Evolutionary conservation across 2,329 filamentous ascomycete genomes (phyloP), one percentile per base, ranked within the genome.

Genomic region (Diaporthe australafricana): DNA sequence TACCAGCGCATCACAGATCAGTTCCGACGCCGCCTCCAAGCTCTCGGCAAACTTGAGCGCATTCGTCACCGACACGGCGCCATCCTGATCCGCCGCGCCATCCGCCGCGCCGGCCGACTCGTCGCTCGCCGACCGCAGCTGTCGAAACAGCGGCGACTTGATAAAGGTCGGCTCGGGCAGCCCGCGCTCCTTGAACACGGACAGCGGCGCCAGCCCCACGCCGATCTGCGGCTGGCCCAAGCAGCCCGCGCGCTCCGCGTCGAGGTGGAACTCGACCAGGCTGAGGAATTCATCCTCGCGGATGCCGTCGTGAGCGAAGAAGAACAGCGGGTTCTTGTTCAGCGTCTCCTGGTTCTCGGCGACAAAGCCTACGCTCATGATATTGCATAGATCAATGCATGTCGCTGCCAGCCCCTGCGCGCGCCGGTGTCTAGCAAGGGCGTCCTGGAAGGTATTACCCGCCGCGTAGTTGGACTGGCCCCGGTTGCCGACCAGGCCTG

Each of bases 361-460:
- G 16, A 80, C 74, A 30, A 78, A 77, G 6, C 78, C 78, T 12
- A 78, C 77, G 7, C 74, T 75, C 48, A 75, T 76, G 60, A 80
- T 76, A 11, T 76, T 74, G 40, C 75, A 75, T 1, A 79, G 71
- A 45, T 78, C 77, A 17, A 78, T 71, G 17, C 75, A 74, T 3
- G 77, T 75, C 16, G 74, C 75, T 0, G 76, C 74, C 5, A 77
- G 70, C 8, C 77, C 77, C 9, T 68, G 56, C 3, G 71, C 48
- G 22, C 68, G 66, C 9, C 77, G 75, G 56, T 76, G 65, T 0
- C 56, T 52, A 0, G 78, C 77, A 3, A 80, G 74, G 0, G 76
- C 78, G 70, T 83, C 82, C 47, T 83, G 80, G 76, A 50, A 69
- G 1, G 78, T 75, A 50, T 79, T 78, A 6, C 79, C 82, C 1